Base-by-base conservation (phyloP, 495 filamentous ascomycete species). In the Hypoxylon lienhwacheense region DNA sequence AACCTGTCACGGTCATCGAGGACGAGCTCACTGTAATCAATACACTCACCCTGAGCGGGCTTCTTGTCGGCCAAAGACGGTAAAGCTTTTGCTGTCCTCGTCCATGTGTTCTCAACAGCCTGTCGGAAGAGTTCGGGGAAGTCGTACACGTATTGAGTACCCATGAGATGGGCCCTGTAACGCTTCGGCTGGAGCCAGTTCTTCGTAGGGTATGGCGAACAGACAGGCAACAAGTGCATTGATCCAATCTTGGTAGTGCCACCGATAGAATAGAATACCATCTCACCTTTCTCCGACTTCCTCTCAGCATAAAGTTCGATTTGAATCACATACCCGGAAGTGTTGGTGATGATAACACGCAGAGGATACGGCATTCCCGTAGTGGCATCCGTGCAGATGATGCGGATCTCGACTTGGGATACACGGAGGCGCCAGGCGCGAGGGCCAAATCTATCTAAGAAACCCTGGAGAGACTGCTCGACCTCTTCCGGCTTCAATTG, bases 101-200 rank as follows among this genome's bases (percentile, higher is more conserved):
- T 75, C 93, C 93, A 98, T 77, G 83, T 89, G 77, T 96, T 97
- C 74, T 97, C 90, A 73, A 96, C 88, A 31, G 93, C 92, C 72
- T 97, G 93, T 66, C 93, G 82, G 87, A 98, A 98, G 24, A 98
- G 85, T 77, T 98, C 95, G 5, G 93, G 93, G 88, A 98, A 98
- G 77, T 98, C 93, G 70, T 98, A 98, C 51, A 96, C 95, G 61
- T 96, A 98, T 70, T 98, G 93, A 12, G 93, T 98, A 61, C 93
- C 93, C 91, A 97, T 97, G 46, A 98, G 69, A 71, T 98, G 93
- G 41, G 93, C 93, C 84, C 95, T 97, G 85, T 97, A 97, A 50
- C 93, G 83, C 83, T 97, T 98, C 54, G 93, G 93, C 75, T 98
- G 93, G 55, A 97, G 78, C 86, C 91, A 96, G 68, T 96, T 95